Evolutionary conservation across 2,329 filamentous ascomycete genomes (phyloP).

Genomic region (Zopfia rhizophila): DNA sequence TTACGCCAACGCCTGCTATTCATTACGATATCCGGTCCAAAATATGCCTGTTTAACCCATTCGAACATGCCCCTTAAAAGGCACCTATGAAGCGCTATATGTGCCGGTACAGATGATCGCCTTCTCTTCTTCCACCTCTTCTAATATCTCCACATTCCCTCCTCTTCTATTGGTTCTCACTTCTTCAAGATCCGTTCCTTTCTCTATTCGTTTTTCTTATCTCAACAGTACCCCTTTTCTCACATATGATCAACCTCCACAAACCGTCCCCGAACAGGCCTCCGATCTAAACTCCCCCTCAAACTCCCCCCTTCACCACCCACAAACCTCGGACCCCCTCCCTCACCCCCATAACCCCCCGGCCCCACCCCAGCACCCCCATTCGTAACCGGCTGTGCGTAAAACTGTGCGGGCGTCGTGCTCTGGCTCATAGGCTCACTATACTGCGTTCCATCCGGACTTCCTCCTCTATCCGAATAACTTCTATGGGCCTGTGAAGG

Average conservation of each 20-base stretch:
- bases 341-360: slow-evolving; percentile 6
- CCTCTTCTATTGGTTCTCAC: too few relatives aligned
- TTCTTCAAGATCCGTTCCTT: too few relatives aligned
- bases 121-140: too few relatives aligned
- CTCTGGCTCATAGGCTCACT: slow-evolving; percentile 32
- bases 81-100: too few relatives aligned
- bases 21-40: too few relatives aligned
- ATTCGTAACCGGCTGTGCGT: slow-evolving; percentile 35
- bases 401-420: slow-evolving; percentile 48
- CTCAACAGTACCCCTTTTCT: too few relatives aligned
- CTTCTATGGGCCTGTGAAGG: slow-evolving; percentile 11
- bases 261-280: slow-evolving; percentile 30
- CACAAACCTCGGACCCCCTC: slow-evolving; percentile 1
- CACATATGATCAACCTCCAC: slow-evolving; percentile 29
- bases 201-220: too few relatives aligned
- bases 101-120: too few relatives aligned
- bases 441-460: slow-evolving; percentile 29
- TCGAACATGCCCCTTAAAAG: too few relatives aligned
- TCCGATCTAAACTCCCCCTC: slow-evolving; percentile 23
- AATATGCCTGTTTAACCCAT: too few relatives aligned
- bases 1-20: too few relatives aligned
- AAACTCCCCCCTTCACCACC: slow-evolving; percentile 9
- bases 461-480: slow-evolving; percentile 25
- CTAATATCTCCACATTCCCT: too few relatives aligned
- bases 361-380: slow-evolving; percentile 2